Evolutionary conservation across 306 rosid species (phyloP).

Genomic region (Gynostemma pentaphyllum): DNA sequence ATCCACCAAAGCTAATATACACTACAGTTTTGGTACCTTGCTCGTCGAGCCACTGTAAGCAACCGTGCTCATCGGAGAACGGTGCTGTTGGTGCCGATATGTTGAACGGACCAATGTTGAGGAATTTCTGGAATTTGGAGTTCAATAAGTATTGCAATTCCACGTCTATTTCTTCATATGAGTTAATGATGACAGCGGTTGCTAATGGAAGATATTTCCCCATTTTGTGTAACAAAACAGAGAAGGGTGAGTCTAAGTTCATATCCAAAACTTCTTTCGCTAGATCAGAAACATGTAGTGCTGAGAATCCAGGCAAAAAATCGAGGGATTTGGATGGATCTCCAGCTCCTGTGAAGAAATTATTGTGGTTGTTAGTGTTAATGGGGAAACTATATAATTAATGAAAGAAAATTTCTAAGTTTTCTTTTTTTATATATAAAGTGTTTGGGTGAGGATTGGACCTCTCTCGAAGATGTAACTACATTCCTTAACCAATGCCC

Average conservation of each 20-base stretch:
- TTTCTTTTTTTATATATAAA: too few species aligned
- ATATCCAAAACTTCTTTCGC: conserved; percentile 32
- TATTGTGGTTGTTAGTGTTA: background rate
- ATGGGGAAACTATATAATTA: background rate
- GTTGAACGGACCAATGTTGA: conserved; percentile 57
- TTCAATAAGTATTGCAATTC: conserved; percentile 15
- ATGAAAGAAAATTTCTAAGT: too few species aligned
- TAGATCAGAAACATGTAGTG: conserved; percentile 25
- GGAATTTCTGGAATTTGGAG: conserved; percentile 16
- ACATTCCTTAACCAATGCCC: too few species aligned
- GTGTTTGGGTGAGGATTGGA: too few species aligned
- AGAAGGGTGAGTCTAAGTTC: conserved; percentile 21
- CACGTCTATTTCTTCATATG: conserved; percentile 29
- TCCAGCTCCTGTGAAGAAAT: conserved; percentile 9
- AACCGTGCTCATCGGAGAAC: conserved; percentile 19
- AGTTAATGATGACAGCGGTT: conserved; percentile 48
- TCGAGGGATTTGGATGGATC: conserved; percentile 22
- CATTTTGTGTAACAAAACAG: conserved; percentile 41
- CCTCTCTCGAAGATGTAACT: too few species aligned
- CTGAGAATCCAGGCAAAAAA: conserved; percentile 42
- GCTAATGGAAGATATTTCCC: conserved; percentile 43
- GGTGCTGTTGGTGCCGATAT: conserved; percentile 17
- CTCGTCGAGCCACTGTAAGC: conserved; percentile 43
- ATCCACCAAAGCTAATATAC: conserved; percentile 54
- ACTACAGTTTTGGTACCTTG: conserved; percentile 32